Evolutionary conservation across 805 yeast species (phyloP).

Genomic region (Ogataea ganodermae): DNA sequence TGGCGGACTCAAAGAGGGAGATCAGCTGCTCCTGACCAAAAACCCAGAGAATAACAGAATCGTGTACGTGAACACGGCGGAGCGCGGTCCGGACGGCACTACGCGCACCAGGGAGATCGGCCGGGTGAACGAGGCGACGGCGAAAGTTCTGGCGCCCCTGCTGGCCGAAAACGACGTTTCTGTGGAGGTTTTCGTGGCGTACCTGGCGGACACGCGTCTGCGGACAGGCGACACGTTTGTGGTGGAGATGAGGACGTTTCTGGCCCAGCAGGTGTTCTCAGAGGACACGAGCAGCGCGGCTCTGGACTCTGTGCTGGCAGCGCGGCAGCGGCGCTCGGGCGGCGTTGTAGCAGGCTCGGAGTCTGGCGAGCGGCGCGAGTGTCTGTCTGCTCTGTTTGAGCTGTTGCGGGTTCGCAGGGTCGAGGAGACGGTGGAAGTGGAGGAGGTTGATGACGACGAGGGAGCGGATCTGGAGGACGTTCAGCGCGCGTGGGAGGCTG

Average conservation of each 20-base stretch:
- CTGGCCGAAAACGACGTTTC: slow-evolving; percentile 53
- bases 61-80: slow-evolving; percentile 28
- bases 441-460: slow-evolving; percentile 40
- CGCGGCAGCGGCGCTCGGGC: background rate
- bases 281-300: slow-evolving; percentile 44
- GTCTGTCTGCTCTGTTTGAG: slow-evolving; percentile 20
- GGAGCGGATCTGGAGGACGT: slow-evolving; percentile 20
- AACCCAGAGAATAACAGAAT: slow-evolving; percentile 24
- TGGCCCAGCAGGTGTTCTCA: slow-evolving; percentile 30
- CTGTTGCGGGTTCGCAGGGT: slow-evolving; percentile 10
- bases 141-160: slow-evolving; percentile 65
- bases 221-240: slow-evolving; percentile 77
- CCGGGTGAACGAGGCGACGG: slow-evolving; percentile 69
- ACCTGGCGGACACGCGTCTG: slow-evolving; percentile 53
- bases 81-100: slow-evolving; percentile 12
- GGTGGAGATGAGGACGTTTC: slow-evolving; percentile 66
- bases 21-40: slow-evolving; percentile 29
- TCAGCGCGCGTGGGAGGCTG: slow-evolving; percentile 12
- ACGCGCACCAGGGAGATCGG: slow-evolving; percentile 60
- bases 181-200: slow-evolving; percentile 60
- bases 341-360: slow-evolving; percentile 3
- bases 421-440: slow-evolving; percentile 49
- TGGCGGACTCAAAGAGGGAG: slow-evolving; percentile 46
- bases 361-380: slow-evolving; percentile 6
- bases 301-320: background rate